Base-by-base conservation (phyloP, 2,329 filamentous ascomycete species). In the Zymoseptoria passerinii region DNA sequence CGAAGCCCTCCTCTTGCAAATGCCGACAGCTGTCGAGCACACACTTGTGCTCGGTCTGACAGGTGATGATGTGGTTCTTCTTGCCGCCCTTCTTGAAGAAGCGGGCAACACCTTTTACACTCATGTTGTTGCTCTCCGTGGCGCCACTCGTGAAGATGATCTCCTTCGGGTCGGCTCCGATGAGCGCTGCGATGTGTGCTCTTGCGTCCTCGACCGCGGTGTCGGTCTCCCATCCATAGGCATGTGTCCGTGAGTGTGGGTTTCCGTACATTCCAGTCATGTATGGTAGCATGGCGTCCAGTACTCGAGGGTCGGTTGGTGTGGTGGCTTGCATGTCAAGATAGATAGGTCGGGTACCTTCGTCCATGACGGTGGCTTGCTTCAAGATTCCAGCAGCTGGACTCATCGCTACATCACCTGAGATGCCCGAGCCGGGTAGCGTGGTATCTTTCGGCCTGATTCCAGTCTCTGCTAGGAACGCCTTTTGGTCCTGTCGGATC, bases 41-140 rank as follows among this genome's bases (percentile, higher is more conserved):
- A 75, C 94, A 99, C 79, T 99, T 99, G 81, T 99, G 94, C 77
- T 99, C 94, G 0, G 94, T 99, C 78, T 97, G 94, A 48, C 86
- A 90, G 23, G 94, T 99, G 74, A 99, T 91, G 70, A 99, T 92
- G 75, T 99, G 94, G 78, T 89, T 96, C 85, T 97, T 97, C 84
- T 96, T 96, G 68, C 91, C 92, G 2, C 84, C 86, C 58, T 90
- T 85, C 65, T 90, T 91, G 73, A 96, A 96, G 77, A 99, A 99
- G 63, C 92, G 83, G 19, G 94, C 92, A 8, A 99, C 92, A 63
- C 94, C 94, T 78, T 99, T 99, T 78, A 99, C 90, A 75, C 91
- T 96, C 94, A 99, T 99, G 71, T 99, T 99, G 77, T 99, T 99
- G 72, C 91, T 96, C 78, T 99, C 94, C 0, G 94, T 99, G 16